phyloP scores from a whole-genome alignment of 1,139 yeast genomes.

The Suhomyces coccinellae region DNA sequence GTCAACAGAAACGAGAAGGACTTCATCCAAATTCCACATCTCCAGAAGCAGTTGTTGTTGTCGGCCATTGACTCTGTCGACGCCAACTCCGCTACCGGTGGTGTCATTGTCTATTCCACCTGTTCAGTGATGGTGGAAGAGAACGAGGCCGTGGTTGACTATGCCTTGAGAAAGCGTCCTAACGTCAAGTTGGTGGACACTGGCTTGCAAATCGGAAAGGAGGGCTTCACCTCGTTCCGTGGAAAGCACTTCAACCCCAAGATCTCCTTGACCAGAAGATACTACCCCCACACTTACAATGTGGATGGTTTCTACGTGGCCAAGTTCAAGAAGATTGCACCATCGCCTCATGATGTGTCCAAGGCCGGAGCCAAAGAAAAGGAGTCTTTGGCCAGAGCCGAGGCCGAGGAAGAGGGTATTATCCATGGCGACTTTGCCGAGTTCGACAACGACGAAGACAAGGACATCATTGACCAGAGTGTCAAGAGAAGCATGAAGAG shows the following conservation, averaged over 20 bases:
- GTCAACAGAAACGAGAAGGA: conserved; percentile 94
- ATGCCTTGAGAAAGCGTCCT: conserved; percentile 94
- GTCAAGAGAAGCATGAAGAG: conserved; percentile 71
- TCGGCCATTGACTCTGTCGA: conserved; percentile 98
- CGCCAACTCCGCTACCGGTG: conserved; percentile 88
- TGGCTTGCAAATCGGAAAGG: conserved; percentile 92
- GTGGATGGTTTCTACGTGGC: conserved; percentile 99
- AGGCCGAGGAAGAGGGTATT: conserved; percentile 76
- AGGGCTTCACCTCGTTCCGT: conserved; percentile 89
- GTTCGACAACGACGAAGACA: conserved; percentile 77
- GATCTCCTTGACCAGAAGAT: conserved; percentile 82
- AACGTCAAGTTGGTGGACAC: conserved; percentile 93
- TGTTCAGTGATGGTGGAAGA: conserved; percentile 99
- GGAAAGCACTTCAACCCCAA: conserved; percentile 87
- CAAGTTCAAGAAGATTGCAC: conserved; percentile 86
- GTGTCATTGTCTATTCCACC: conserved; percentile 93
- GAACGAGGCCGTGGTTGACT: conserved; percentile 98
- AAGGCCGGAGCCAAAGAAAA: conserved; percentile 90
- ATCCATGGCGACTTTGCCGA: conserved; percentile 84
- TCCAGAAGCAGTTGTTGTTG: conserved; percentile 88
- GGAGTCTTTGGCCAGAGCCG: conserved; percentile 77
- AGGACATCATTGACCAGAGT: conserved; percentile 69
- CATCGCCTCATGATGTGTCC: conserved; percentile 80
- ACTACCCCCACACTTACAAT: conserved; percentile 97
- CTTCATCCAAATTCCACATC: conserved; percentile 93